phyloP scores from a whole-genome alignment of 2,329 filamentous ascomycete genomes.

The Xylaria sp. region DNA sequence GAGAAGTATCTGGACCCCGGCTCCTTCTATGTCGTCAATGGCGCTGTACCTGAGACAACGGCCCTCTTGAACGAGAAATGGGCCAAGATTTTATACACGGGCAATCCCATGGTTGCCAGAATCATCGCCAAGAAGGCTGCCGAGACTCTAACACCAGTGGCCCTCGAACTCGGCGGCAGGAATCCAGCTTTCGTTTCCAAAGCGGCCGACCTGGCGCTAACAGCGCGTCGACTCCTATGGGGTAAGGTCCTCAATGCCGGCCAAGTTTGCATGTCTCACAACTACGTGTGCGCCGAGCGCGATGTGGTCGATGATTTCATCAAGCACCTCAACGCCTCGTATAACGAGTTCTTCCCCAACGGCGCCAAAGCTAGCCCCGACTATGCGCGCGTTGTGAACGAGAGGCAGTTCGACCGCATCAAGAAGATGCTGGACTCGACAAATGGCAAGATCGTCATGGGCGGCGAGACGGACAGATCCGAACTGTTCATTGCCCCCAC shows the following conservation, averaged over 20 bases:
- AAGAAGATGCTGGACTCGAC: conserved; percentile 91
- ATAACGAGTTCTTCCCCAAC: conserved; percentile 83
- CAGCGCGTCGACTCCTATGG: conserved; percentile 88
- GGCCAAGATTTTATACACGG: conserved; percentile 99
- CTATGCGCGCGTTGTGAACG: conserved; percentile 83
- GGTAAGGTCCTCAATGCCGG: conserved; percentile 88
- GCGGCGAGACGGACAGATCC: conserved; percentile 82
- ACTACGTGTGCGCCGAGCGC: conserved; percentile 88
- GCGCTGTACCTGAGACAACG: conserved; percentile 81
- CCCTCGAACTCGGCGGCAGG: conserved; percentile 88
- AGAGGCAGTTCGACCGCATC: conserved; percentile 80
- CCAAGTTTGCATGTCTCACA: conserved; percentile 92
- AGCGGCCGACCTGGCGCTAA: conserved; percentile 80
- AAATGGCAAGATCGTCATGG: conserved; percentile 85
- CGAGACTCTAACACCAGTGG: conserved; percentile 85
- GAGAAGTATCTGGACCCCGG: conserved; percentile 79
- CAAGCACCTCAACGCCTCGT: conserved; percentile 75
- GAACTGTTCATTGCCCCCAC: conserved; percentile 92
- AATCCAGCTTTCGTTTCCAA: conserved; percentile 95
- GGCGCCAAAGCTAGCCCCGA: conserved; percentile 83
- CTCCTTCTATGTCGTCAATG: conserved; percentile 83
- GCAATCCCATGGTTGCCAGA: conserved; percentile 79
- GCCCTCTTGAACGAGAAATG: conserved; percentile 88
- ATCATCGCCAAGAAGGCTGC: conserved; percentile 93
- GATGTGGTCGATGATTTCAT: conserved; percentile 78